Evolutionary conservation across 2,329 filamentous ascomycete species (phyloP).

Genomic region (Colletotrichum musicola): DNA sequence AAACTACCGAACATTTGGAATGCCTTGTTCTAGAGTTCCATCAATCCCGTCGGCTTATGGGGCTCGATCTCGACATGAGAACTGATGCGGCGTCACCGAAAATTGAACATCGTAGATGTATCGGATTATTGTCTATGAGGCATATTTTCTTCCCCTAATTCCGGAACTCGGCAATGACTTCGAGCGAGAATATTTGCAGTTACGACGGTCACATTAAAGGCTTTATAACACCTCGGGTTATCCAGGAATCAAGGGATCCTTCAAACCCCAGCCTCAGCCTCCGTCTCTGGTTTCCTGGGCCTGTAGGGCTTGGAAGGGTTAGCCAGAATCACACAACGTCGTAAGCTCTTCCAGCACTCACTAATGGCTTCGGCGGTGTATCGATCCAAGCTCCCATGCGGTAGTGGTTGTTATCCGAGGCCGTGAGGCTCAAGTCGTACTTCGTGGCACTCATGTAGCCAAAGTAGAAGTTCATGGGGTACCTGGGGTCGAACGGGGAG

Average conservation of each 20-base stretch:
- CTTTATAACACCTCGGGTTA: too few relatives aligned
- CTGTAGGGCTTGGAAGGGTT: not conserved
- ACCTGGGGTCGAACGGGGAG: conserved; percentile 66
- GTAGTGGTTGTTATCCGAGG: conserved; percentile 7
- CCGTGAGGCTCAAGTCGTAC: conserved; percentile 25
- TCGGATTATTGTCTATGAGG: too few relatives aligned
- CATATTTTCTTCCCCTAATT: too few relatives aligned
- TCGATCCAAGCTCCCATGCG: conserved; percentile 18
- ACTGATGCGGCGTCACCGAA: not conserved
- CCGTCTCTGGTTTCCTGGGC: not conserved
- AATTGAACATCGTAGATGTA: too few relatives aligned
- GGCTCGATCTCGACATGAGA: not conserved
- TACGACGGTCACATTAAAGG: too few relatives aligned
- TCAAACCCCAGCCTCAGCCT: not conserved
- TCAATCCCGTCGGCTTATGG: not conserved
- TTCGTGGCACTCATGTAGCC: not conserved
- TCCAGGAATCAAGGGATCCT: too few relatives aligned
- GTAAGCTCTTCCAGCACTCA: not conserved
- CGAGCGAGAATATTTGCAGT: too few relatives aligned
- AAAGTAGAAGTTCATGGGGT: conserved; percentile 53
- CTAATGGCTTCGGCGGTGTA: conserved; percentile 17
- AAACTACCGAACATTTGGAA: not conserved
- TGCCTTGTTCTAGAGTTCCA: not conserved
- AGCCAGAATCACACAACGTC: not conserved
- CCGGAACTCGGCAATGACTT: too few relatives aligned